Percentiles rank a stretch among this genome's conserved stretches.
These are phyloP conservation scores for Saccharomycopsis olivae DNA, from an alignment of 805 yeast species.

Conservation along the genomic window DNA sequence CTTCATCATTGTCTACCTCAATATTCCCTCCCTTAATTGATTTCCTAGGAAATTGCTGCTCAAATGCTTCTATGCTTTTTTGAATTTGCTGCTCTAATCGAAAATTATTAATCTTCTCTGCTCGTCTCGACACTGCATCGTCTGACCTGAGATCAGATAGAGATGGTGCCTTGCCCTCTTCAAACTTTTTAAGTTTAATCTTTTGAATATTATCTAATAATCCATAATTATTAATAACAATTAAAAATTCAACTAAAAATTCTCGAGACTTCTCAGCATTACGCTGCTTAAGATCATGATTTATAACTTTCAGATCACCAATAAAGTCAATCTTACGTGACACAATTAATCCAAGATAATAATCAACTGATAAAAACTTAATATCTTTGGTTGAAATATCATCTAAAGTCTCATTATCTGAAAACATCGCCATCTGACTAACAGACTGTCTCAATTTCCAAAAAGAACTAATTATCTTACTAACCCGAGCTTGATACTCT, in stretches of 20 bases:
- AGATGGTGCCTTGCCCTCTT: constrained; percentile 29
- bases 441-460: too few species aligned
- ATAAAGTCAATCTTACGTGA: constrained; percentile 22
- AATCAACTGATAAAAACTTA: constrained; percentile 49
- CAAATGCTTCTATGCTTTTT: constrained; percentile 32
- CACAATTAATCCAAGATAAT: constrained; percentile 37
- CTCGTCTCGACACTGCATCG: constrained; percentile 42
- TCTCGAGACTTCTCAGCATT: constrained; percentile 34
- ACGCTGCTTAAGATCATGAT: constrained; percentile 20
- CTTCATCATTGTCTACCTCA: constrained; percentile 25
- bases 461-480: too few species aligned
- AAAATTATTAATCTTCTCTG: constrained; percentile 61
- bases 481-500: too few species aligned
- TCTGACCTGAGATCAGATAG: constrained; percentile 24
- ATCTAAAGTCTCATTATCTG: constrained; percentile 57
- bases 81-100: constrained; percentile 48
- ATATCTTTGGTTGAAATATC: constrained; percentile 59
- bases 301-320: constrained; percentile 2
- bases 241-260: constrained; percentile 35
- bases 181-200: constrained; percentile 30
- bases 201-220: constrained; percentile 31
- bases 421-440: constrained; percentile 47
- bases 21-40: too few species aligned
- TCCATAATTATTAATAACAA: constrained; percentile 34
- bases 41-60: constrained; percentile 24